Conservation (phyloP, 2,329 filamentous ascomycete species). For the Amauroascus verrucosus region DNA sequence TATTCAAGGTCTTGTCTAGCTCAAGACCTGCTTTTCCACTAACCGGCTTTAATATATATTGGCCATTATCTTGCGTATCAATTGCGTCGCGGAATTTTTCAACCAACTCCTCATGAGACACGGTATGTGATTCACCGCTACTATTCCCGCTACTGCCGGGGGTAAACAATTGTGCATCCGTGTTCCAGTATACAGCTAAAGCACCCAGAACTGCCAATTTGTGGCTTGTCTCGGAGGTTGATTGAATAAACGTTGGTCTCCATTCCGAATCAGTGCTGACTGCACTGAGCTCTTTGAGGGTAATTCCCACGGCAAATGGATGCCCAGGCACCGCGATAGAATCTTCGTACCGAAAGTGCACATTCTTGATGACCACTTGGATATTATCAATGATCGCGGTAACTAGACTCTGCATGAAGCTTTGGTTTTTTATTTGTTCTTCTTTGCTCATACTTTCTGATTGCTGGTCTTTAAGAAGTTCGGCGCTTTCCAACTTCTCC, state of each 20-base stretch:
- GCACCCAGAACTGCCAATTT: slow-evolving; percentile 87
- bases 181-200: slow-evolving; percentile 96
- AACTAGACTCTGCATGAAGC: slow-evolving; percentile 86
- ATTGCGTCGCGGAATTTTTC: slow-evolving; percentile 69
- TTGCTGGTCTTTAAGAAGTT: slow-evolving; percentile 83
- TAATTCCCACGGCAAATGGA: slow-evolving; percentile 85
- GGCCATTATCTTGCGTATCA: slow-evolving; percentile 63
- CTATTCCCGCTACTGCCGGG: slow-evolving; percentile 62
- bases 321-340: slow-evolving; percentile 90
- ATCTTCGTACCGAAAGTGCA: slow-evolving; percentile 96
- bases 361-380: slow-evolving; percentile 95
- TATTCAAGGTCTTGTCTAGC: slow-evolving; percentile 81
- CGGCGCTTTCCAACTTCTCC: slow-evolving; percentile 94
- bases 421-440: slow-evolving; percentile 95
- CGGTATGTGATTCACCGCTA: slow-evolving; percentile 47
- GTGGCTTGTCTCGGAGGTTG: slow-evolving; percentile 70
- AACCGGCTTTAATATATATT: slow-evolving; percentile 93
- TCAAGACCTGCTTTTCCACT: slow-evolving; percentile 91
- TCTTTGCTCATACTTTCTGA: slow-evolving; percentile 89
- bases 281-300: slow-evolving; percentile 90
- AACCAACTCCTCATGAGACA: slow-evolving; percentile 63
- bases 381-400: slow-evolving; percentile 98
- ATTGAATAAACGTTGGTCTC: slow-evolving; percentile 92
- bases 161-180: slow-evolving; percentile 73
- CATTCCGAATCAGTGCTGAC: slow-evolving; percentile 92